Evolutionary conservation across 2,329 filamentous ascomycete species (phyloP), one percentile per base, ranked within the genome.

Genomic region (Cyphellophora europaea): DNA sequence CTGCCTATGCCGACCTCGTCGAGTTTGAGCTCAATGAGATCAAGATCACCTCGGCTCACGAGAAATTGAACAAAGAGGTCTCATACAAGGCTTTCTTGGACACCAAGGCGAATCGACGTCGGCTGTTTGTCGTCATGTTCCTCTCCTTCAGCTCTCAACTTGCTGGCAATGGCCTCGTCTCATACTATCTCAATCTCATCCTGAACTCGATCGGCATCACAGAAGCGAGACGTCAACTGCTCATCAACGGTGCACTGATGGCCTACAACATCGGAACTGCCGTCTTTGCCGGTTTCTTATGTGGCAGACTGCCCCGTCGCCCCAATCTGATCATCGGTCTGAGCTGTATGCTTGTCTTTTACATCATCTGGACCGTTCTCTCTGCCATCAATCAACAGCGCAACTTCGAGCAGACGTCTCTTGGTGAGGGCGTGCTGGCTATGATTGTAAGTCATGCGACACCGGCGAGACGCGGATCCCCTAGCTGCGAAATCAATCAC

Each of bases 21-120:
- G 71, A 77, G 47, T 77, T 76, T 52, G 73, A 82, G 53, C 78
- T 68, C 53, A 67, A 66, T 34, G 76, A 82, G 57, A 82, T 82
- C 56, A 71, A 69, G 49, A 27, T 32, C 3, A 40, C 49, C 2
- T 41, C 51, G 12, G 25, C 19, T 1, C 36, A 33, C 2, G 49
- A 52, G 32, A n/a, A n/a, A n/a, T n/a, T n/a, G n/a, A 60, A 62
- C 38, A 57, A 62, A 37, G 63, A 55, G 36, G 38, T 31, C 10
- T 57, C 61, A 38, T 82, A 79, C 53, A 44, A 71, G 13, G 76
- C 81, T 51, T 77, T 82, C 45, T 48, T 81, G 47, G 62, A 59
- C 45, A 81, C 77, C 15, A 58, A 59, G 12, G 71, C 68, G 28
- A 77, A 75, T 50, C 64, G 71, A 19, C 65, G 67, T 43, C 61